phyloP scores from a whole-genome alignment of 148 eudicot species.

The Chenopodium album region DNA sequence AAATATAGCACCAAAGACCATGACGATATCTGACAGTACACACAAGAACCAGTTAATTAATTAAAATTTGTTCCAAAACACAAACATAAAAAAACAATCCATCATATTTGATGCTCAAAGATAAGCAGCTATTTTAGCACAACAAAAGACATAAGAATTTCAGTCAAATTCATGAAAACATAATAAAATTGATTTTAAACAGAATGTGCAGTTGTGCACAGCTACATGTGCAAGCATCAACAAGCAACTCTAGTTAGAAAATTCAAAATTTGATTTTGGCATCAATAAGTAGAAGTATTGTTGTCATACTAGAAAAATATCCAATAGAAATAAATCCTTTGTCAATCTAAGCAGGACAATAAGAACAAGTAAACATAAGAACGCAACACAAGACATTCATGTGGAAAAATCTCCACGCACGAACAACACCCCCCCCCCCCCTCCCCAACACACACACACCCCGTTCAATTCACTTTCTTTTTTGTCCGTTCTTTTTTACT shows the following conservation, averaged over 20 bases:
- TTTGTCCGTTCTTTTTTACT: no score
- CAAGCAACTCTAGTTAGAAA: not conserved
- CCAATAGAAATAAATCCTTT: not conserved
- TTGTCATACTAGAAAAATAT: not conserved
- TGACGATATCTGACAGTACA: constrained; percentile 38
- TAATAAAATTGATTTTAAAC: not conserved
- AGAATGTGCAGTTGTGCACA: no score
- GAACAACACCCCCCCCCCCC: no score
- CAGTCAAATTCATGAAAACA: not conserved
- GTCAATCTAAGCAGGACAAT: not conserved
- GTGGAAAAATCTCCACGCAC: not conserved
- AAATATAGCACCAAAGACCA: constrained; percentile 75
- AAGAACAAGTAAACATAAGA: not conserved
- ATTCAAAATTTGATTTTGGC: no score
- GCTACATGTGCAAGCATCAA: not conserved
- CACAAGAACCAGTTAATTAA: constrained; percentile 18
- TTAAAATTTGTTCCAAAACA: not conserved
- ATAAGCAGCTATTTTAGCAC: not conserved
- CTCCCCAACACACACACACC: no score
- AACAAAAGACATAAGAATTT: not conserved
- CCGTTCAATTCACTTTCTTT: no score
- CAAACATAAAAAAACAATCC: not conserved
- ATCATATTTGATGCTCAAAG: not conserved
- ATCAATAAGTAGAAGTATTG: not conserved
- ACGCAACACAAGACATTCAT: not conserved